Percentiles rank a stretch among this genome's conserved stretches.
phyloP scores from a whole-genome alignment of 805 yeast species.

The Barnettozyma sucrosica region DNA sequence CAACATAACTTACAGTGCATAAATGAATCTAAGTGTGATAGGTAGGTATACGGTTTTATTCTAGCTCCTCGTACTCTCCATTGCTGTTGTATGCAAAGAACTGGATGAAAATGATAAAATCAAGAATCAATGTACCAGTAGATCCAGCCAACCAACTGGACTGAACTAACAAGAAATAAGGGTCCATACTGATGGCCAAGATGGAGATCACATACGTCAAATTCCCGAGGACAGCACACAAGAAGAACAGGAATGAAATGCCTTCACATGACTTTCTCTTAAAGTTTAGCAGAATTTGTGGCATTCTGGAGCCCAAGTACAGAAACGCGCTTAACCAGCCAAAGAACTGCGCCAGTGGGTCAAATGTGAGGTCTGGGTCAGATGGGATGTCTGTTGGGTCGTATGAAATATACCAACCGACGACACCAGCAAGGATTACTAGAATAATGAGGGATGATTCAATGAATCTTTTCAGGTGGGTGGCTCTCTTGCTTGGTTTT shows the following conservation, averaged over 20 bases:
- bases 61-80: constrained; percentile 14
- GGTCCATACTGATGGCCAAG: constrained; percentile 64
- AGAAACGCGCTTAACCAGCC: constrained; percentile 74
- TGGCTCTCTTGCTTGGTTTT: constrained; percentile 10
- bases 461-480: constrained; percentile 20
- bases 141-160: constrained; percentile 93
- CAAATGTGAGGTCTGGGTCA: constrained; percentile 49
- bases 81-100: constrained; percentile 58
- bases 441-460: constrained; percentile 47
- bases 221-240: constrained; percentile 94
- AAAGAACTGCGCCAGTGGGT: constrained; percentile 76
- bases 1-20: too few relatives aligned
- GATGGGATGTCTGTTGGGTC: constrained; percentile 31
- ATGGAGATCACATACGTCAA: constrained; percentile 86
- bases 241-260: constrained; percentile 84
- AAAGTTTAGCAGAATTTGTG: constrained; percentile 83
- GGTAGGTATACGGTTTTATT: background rate
- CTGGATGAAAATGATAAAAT: constrained; percentile 78
- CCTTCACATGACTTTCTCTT: constrained; percentile 92
- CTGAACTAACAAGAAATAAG: constrained; percentile 69
- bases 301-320: constrained; percentile 84
- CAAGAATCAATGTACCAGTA: constrained; percentile 78
- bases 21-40: background rate
- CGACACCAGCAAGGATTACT: constrained; percentile 72
- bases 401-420: constrained; percentile 81